Conservation (phyloP, 2,329 filamentous ascomycete genomes). For the Penicillium sp. region DNA sequence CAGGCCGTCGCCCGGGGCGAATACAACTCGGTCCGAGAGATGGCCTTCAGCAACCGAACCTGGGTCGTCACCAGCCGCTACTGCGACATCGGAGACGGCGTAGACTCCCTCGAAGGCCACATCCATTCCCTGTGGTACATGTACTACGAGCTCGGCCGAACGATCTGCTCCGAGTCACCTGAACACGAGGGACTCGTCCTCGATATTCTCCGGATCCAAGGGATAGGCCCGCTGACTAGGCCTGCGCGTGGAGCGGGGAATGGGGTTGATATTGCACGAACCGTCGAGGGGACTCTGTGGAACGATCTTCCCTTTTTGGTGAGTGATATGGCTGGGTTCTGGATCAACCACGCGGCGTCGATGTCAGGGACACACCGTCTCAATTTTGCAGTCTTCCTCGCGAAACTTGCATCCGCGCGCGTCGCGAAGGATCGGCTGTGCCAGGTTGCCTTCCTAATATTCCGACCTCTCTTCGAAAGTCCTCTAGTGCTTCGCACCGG, state of each 20-base stretch:
- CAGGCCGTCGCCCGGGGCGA: background rate
- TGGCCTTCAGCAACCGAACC: constrained; percentile 21
- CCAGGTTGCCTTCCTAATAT: constrained; percentile 27
- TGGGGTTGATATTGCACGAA: constrained; percentile 32
- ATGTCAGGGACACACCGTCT: constrained; percentile 27
- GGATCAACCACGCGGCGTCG: constrained; percentile 20
- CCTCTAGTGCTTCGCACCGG: constrained; percentile 19
- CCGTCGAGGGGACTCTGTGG: constrained; percentile 29
- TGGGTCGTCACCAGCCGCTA: constrained; percentile 21
- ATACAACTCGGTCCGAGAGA: constrained; percentile 15
- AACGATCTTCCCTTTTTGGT: constrained; percentile 31
- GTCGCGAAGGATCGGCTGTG: constrained; percentile 26
- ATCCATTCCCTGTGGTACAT: constrained; percentile 30
- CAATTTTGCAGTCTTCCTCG: constrained; percentile 28
- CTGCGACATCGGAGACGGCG: constrained; percentile 25
- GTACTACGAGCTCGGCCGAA: constrained; percentile 27
- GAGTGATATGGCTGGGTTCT: constrained; percentile 30
- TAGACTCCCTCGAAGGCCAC: constrained; percentile 23
- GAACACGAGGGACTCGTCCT: constrained; percentile 30
- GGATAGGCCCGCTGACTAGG: constrained; percentile 24
- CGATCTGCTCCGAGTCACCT: constrained; percentile 19
- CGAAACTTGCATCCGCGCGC: constrained; percentile 31
- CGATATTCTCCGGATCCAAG: constrained; percentile 30
- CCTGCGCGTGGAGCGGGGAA: constrained; percentile 11
- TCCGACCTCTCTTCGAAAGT: constrained; percentile 27